phyloP scores from a whole-genome alignment of 441 rosid genomes.

The Lepidium campestre region DNA sequence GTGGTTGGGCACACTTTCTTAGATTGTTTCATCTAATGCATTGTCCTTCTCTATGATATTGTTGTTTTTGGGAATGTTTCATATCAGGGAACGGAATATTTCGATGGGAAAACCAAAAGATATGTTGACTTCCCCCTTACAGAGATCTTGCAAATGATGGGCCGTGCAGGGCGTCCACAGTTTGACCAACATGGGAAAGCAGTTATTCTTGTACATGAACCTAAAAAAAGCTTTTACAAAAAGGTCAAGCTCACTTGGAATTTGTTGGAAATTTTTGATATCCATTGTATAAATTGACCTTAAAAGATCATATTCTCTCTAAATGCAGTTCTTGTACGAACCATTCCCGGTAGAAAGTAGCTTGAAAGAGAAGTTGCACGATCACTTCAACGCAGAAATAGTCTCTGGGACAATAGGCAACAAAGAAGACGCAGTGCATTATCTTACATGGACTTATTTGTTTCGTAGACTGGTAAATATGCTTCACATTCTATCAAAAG shows the following conservation, averaged over 20 bases:
- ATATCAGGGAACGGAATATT: slow-evolving; percentile 92
- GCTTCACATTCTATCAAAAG: slow-evolving; percentile 4
- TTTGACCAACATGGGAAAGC: slow-evolving; percentile 99
- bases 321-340: slow-evolving; percentile 84
- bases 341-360: slow-evolving; percentile 99
- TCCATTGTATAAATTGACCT: slow-evolving; percentile 5
- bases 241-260: slow-evolving; percentile 45
- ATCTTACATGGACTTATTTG: slow-evolving; percentile 96
- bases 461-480: slow-evolving; percentile 88
- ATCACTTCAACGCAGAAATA: slow-evolving; percentile 94
- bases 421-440: slow-evolving; percentile 95
- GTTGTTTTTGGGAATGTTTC: slow-evolving; percentile 8
- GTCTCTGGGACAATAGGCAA: slow-evolving; percentile 86
- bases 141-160: slow-evolving; percentile 99
- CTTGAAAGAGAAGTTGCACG: slow-evolving; percentile 82
- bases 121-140: slow-evolving; percentile 98
- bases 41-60: slow-evolving; percentile 2
- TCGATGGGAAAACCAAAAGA: slow-evolving; percentile 94
- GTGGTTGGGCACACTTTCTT: background rate
- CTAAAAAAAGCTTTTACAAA: slow-evolving; percentile 98
- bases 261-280: slow-evolving; percentile 11
- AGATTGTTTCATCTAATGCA: slow-evolving; percentile 6
- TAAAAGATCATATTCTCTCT: slow-evolving; percentile 10
- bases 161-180: slow-evolving; percentile 99
- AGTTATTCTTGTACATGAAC: slow-evolving; percentile 98